These are phyloP conservation scores for Morella rubra DNA, from an alignment of 306 rosid species.

Conservation along the genomic window DNA sequence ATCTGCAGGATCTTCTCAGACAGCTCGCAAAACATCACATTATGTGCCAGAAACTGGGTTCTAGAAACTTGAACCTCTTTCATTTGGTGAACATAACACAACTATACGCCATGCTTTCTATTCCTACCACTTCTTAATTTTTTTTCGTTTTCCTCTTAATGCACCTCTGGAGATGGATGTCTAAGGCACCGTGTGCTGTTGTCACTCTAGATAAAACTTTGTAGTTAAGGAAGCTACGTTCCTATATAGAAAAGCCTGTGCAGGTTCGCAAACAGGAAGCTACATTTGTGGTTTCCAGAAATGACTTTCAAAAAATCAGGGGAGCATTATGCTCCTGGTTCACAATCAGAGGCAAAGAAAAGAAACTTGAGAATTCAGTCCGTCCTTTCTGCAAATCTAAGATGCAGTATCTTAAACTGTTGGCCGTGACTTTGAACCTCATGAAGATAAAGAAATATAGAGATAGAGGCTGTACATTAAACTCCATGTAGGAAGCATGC, in stretches of 20 bases:
- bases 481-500: constrained; percentile 94
- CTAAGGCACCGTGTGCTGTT: neutral
- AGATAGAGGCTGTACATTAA: constrained; percentile 60
- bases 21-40: neutral
- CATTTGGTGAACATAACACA: neutral
- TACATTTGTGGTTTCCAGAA: neutral
- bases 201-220: neutral
- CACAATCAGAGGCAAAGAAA: neutral
- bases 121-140: neutral
- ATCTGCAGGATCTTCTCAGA: neutral
- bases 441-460: neutral
- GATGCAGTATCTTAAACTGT: neutral
- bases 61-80: neutral
- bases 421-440: neutral
- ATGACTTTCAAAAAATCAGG: neutral
- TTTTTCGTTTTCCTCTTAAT: neutral
- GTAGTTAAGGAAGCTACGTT: neutral
- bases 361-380: neutral
- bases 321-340: neutral
- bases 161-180: neutral
- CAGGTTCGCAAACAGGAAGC: neutral
- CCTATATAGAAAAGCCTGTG: neutral
- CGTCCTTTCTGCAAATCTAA: neutral
- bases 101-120: neutral
- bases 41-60: neutral